Base-by-base conservation (phyloP, 352 stramenopile genomes). In the Globisporangium parvum region DNA sequence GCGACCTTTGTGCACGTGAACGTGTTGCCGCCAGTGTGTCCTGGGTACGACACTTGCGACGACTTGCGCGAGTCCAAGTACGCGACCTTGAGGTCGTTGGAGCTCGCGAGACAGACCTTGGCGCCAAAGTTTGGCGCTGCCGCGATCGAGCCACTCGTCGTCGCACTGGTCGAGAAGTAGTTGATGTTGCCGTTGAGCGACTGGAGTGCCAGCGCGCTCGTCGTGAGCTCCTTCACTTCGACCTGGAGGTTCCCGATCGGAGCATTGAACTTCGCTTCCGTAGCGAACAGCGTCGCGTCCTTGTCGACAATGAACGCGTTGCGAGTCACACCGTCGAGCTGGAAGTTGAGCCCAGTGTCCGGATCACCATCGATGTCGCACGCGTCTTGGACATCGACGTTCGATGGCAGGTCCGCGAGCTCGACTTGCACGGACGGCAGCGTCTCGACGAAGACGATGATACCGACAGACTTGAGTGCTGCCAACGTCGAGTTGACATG, bases 201-300 rank as follows among this genome's bases (percentile, higher is more conserved):
- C 39, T 20, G 39, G 15, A 45, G 18, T n/a, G 39, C 1, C 14
- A 45, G 14, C 9, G 39, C 20, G 39, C 39, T 18, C 18, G 39
- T 12, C 12, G 39, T 45, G 14, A 45, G 39, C 39, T 18, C 39
- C 18, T 45, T 45, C 14, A 45, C 39, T 45, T 45, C 39, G 39
- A 45, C 2, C 18, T 45, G 39, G 6, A 45, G 18, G 1, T 76
- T 85, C 15, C 77, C 93, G 0, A 45, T 1, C 14, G 39, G 39
- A n/a, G 39, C 39, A 1, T n/a, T 20, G 15, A 45, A 18, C 15
- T 2, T 1, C 14, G 18, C 39, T 3, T 45, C 39, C 9, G 3
- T 21, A 3, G 39, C 39, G 14, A n/a, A 45, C 39, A 45, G 10
- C 39, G 6, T 14, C 6, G 39, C 39, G 39, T 45, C 39, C 39